Base-by-base conservation (phyloP, 1,139 yeast species). In the Yamadazyma aaseri region DNA sequence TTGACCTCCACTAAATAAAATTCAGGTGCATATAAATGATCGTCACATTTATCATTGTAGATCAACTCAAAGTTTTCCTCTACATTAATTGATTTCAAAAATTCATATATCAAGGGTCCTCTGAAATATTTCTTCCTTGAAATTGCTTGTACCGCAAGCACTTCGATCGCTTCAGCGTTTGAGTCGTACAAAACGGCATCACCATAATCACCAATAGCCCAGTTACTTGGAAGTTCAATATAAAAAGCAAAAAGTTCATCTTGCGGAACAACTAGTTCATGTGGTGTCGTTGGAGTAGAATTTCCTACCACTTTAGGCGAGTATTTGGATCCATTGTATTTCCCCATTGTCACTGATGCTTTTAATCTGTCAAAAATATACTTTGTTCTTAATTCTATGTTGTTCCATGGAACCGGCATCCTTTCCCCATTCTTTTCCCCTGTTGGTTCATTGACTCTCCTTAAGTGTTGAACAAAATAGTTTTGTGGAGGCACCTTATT, bases 1-100 rank as follows among this genome's bases (percentile, higher is more conserved):
- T 26, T 26, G 12, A 32, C n/a, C 21, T 37, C 39, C 9, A 29
- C 28, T 9, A 29, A 12, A 17, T 29, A 29, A 16, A 24, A 37
- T 14, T 40, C 39, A 3, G 44, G 44, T 17, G 34, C 39, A 25
- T 40, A 40, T 8, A 38, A 17, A 23, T 29, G 32, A 15, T 29
- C 21, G 12, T 29, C 32, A 12, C 32, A 29, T 14, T 17, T 25
- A 5, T 29, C 28, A 13, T 29, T 29, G 23, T 15, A 29, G 6
- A 29, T 29, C 17, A 29, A 23, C 14, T 29, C 32, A 14, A 23
- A 29, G 6, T 6, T 11, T 3, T 28, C 28, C 5, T 5, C 18
- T 20, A 17, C 17, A 20, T 13, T 8, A 6, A 6, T 18, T 18
- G 20, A 7, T 13, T 16, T 13, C 11, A 29, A 17, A 7, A 3